phyloP scores from a whole-genome alignment of 768 basidiomycete species.

The Auricularia auricula-judae region DNA sequence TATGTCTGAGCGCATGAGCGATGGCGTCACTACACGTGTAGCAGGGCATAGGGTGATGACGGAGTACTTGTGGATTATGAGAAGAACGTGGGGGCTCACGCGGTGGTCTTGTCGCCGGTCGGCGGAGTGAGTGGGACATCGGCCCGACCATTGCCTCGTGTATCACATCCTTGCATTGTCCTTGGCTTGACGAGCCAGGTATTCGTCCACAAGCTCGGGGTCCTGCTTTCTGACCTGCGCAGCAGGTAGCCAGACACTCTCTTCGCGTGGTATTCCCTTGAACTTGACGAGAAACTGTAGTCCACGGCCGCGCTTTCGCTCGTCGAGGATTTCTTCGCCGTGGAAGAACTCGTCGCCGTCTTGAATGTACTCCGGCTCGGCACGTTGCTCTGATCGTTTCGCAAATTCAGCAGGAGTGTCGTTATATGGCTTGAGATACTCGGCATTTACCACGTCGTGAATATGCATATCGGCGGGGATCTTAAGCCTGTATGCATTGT shows the following conservation, averaged over 20 bases:
- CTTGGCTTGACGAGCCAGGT: background rate
- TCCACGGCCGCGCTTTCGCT: background rate
- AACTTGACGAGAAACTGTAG: background rate
- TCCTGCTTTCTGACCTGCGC: background rate
- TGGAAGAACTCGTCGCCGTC: background rate
- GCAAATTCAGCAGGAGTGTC: background rate
- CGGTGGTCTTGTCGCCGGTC: too few species aligned
- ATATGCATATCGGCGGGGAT: slow-evolving; percentile 15
- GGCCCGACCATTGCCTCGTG: too few species aligned
- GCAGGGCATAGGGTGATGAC: too few species aligned
- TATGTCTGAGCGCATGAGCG: too few species aligned
- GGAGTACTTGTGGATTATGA: too few species aligned
- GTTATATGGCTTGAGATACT: background rate
- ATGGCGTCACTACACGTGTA: too few species aligned
- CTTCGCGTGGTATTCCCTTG: background rate
- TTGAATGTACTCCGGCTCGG: background rate
- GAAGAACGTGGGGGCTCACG: too few species aligned
- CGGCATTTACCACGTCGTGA: slow-evolving; percentile 15
- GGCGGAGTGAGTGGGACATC: too few species aligned
- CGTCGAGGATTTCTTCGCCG: background rate
- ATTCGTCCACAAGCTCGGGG: background rate
- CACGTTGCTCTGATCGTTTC: background rate
- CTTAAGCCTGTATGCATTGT: slow-evolving; percentile 10
- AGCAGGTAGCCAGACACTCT: background rate
- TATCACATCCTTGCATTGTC: too few species aligned